A percentile compares a stretch with the other conserved stretches of the same genome.
Evolutionary conservation across 139 green algal genomes (phyloP).

Genomic region (Coelastrella sp.): DNA sequence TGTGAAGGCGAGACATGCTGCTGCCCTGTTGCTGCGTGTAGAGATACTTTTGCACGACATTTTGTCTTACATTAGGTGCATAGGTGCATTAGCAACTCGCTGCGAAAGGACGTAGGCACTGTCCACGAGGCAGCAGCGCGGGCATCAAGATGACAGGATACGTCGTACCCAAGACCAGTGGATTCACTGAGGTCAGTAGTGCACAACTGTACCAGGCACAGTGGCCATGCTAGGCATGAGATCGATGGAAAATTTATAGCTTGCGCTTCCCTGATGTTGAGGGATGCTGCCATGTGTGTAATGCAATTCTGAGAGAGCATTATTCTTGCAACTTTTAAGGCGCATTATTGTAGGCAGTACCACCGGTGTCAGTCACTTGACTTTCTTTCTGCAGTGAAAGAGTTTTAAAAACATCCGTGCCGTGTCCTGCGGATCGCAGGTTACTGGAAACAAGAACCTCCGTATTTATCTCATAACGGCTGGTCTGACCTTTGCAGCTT

Average conservation of each 20-base stretch:
- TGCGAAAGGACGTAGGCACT: not conserved
- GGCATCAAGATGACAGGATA: not conserved
- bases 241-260: not conserved
- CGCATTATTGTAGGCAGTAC: too few species aligned
- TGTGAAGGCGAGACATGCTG: not conserved
- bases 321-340: too few species aligned
- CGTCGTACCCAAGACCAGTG: not conserved
- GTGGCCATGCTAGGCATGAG: not conserved
- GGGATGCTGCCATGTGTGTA: too few species aligned
- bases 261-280: not conserved
- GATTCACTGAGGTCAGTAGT: not conserved
- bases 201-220: not conserved
- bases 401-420: not conserved
- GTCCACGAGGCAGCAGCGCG: not conserved
- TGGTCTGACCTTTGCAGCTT: not conserved
- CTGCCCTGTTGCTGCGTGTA: too few species aligned
- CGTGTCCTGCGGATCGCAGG: not conserved
- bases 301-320: too few species aligned
- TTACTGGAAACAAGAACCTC: conserved; percentile 8
- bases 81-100: too few species aligned
- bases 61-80: too few species aligned
- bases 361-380: not conserved
- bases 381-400: too few species aligned
- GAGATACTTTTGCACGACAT: too few species aligned
- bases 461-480: not conserved